Evolutionary conservation across 257 asterid genomes (phyloP), one percentile per base, ranked within the genome.

Genomic region (Solanum gracilifrons): DNA sequence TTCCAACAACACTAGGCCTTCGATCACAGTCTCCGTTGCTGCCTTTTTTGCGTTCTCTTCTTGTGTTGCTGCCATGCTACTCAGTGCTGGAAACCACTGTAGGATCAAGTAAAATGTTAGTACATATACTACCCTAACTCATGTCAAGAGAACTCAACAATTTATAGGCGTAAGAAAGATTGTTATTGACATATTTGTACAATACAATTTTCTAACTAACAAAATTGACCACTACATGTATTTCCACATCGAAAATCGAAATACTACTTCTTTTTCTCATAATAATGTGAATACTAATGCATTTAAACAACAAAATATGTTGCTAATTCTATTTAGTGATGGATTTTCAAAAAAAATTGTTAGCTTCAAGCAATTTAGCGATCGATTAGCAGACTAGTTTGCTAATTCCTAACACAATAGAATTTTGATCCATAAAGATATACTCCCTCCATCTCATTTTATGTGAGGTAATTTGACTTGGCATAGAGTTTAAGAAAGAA

Each of bases 21-120:
- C 95, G 1, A 23, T 33, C 85, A 92, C 84, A 43, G 86, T 23
- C 75, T 51, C 90, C 2, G 88, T 10, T 7, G 88, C 85, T 0
- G 84, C 90, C 9, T 85, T 88, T 88, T 73, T 87, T 3, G 89
- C 92, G 46, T 92, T 94, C 84, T 93, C 94, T 6, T 85, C 95
- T 20, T 88, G 48, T 15, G 92, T 89, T 13, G 75, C 77, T n/a
- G 80, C 89, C 5, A 92, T 66, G 75, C 89, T 90, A 60, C 83
- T 88, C 88, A 94, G 5, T 7, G 88, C 31, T 8, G 95, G 96
- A 86, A 89, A 94, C 95, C 94, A 94, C 98, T 94, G 91, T 35
- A 87, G n/a, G 83, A 62, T 46, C 85, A 80, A 29, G 10, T 18
- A 80, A 29, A 46, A 46, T 48, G 18, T 80, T 5, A 43, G n/a